phyloP scores from a whole-genome alignment of 208 protist genomes.

The Wallacemonas rigidus region DNA sequence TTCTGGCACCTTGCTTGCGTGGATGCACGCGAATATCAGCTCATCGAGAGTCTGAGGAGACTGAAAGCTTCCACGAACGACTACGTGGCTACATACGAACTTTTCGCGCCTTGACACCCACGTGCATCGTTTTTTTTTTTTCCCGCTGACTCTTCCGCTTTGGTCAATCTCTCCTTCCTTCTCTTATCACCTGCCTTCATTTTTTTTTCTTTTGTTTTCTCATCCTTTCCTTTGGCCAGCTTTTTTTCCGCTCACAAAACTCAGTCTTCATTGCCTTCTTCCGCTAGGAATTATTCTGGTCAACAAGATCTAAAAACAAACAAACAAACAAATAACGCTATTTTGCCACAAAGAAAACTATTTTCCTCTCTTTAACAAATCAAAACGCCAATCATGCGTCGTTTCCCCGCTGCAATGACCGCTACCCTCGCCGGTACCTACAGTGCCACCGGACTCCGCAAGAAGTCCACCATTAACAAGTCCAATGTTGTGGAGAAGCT shows the following conservation, averaged over 20 bases:
- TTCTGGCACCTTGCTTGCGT: too few species aligned
- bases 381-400: conserved; percentile 38
- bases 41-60: too few species aligned
- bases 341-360: not conserved
- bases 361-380: conserved; percentile 17
- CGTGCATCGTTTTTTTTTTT: too few species aligned
- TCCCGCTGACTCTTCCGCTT: not conserved
- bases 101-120: too few species aligned
- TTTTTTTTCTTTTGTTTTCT: conserved; percentile 13
- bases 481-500: conserved; percentile 34
- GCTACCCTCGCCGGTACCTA: conserved; percentile 10
- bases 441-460: not conserved
- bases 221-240: not conserved
- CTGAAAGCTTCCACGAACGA: too few species aligned
- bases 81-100: too few species aligned
- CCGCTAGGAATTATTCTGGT: not conserved
- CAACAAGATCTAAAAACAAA: not conserved
- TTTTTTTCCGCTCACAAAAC: conserved; percentile 15
- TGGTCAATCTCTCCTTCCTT: conserved; percentile 7
- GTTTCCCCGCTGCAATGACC: conserved; percentile 21
- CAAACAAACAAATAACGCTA: not conserved
- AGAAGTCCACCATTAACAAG: conserved; percentile 23
- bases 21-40: too few species aligned
- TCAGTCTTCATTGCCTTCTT: not conserved
- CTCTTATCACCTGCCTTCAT: conserved; percentile 11